Evolutionary conservation across 2,329 filamentous ascomycete genomes (phyloP).

Genomic region (Diaporthe sp.): DNA sequence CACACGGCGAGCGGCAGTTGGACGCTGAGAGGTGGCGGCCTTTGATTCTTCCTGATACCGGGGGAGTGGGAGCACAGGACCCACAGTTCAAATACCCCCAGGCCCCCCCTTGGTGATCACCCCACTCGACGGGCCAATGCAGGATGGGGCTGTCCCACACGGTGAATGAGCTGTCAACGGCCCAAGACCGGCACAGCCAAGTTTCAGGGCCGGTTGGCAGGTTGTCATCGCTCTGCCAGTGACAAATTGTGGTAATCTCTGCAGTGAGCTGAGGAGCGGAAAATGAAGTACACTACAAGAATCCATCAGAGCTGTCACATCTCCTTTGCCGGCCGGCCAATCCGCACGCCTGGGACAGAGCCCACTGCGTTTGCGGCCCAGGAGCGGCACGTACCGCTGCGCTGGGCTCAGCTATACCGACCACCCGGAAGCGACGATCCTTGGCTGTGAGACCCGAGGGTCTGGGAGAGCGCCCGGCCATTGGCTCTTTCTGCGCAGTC

Average conservation of each 20-base stretch:
- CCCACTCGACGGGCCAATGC: slow-evolving; percentile 17
- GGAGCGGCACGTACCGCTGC: slow-evolving; percentile 20
- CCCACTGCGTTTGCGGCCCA: not conserved
- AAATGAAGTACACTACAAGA: not conserved
- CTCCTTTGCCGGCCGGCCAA: slow-evolving; percentile 15
- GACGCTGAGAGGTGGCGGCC: not conserved
- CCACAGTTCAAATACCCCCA: slow-evolving; percentile 7
- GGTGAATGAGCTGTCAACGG: slow-evolving; percentile 16
- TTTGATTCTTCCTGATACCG: slow-evolving; percentile 16
- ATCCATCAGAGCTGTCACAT: slow-evolving; percentile 9
- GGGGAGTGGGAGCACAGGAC: slow-evolving; percentile 10
- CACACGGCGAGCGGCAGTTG: slow-evolving; percentile 13
- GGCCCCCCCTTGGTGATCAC: slow-evolving; percentile 12
- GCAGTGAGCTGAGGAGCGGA: not conserved
- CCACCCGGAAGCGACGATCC: slow-evolving; percentile 27
- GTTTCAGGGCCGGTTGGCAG: slow-evolving; percentile 9
- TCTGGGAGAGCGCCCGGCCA: slow-evolving; percentile 15
- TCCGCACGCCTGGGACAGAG: slow-evolving; percentile 5
- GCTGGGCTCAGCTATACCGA: slow-evolving; percentile 23
- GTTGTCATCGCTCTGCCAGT: not conserved
- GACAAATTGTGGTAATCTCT: not conserved
- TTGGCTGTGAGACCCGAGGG: slow-evolving; percentile 26
- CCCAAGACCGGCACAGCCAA: not conserved
- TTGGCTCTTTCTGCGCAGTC: slow-evolving; percentile 15
- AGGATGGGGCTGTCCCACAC: slow-evolving; percentile 11